phyloP scores from a whole-genome alignment of 495 filamentous ascomycete species.

The Penicillium herquei region DNA sequence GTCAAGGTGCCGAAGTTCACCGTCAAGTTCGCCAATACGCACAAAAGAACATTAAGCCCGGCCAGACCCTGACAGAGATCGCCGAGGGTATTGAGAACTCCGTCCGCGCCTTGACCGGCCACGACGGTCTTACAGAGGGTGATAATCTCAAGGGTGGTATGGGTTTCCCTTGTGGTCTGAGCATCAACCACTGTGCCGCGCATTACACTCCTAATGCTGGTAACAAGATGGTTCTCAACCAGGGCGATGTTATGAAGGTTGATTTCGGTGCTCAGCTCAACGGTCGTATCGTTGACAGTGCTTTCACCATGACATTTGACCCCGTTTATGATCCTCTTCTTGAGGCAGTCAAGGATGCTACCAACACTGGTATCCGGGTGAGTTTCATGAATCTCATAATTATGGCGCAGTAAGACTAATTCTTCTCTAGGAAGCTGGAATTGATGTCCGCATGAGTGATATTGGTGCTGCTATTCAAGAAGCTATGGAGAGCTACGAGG shows the following conservation, averaged over 20 bases:
- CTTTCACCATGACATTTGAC: conserved; percentile 63
- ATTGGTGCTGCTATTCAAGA: conserved; percentile 64
- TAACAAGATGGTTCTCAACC: conserved; percentile 54
- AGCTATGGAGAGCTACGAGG: conserved; percentile 66
- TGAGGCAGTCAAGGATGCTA: conserved; percentile 60
- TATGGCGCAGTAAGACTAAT: conserved; percentile 9
- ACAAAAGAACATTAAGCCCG: conserved; percentile 55
- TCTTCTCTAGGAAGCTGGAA: conserved; percentile 53
- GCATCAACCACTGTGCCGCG: conserved; percentile 59
- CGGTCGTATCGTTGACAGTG: conserved; percentile 64
- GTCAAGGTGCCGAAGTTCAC: conserved; percentile 79
- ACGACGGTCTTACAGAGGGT: conserved; percentile 58
- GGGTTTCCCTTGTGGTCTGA: conserved; percentile 63
- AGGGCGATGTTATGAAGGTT: conserved; percentile 65
- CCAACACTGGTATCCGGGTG: conserved; percentile 59
- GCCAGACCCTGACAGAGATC: conserved; percentile 56
- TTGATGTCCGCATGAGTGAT: conserved; percentile 60
- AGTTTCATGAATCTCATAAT: not conserved
- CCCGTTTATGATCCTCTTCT: conserved; percentile 61
- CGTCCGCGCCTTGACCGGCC: conserved; percentile 54
- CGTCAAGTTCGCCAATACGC: conserved; percentile 60
- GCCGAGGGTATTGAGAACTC: conserved; percentile 62
- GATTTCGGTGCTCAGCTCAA: conserved; percentile 67
- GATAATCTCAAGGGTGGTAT: conserved; percentile 56
- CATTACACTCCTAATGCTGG: conserved; percentile 65